phyloP scores from a whole-genome alignment of 2,329 filamentous ascomycete genomes.

The Chrysoporthe cubensis region DNA sequence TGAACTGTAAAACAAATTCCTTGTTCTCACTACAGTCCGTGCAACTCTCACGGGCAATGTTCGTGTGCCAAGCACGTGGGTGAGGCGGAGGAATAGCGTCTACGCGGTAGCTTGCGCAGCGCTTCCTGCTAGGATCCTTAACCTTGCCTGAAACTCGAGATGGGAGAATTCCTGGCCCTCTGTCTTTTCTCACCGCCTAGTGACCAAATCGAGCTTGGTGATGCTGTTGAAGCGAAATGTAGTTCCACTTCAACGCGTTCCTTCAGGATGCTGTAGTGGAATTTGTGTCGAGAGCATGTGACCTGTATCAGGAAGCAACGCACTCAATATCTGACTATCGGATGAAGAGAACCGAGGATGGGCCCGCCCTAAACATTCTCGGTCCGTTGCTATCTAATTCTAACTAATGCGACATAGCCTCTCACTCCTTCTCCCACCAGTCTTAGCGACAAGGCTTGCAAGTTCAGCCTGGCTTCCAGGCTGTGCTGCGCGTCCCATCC shows the following conservation, averaged over 20 bases:
- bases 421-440: background rate
- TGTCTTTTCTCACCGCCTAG: background rate
- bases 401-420: background rate
- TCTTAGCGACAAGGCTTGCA: background rate
- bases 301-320: background rate
- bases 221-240: background rate
- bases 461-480: background rate
- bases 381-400: no score
- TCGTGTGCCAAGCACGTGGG: background rate
- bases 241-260: background rate
- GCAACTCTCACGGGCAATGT: background rate
- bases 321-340: background rate
- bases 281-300: background rate
- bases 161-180: no score
- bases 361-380: no score
- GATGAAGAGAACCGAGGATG: no score
- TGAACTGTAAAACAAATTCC: background rate
- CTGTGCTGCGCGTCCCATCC: background rate
- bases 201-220: background rate
- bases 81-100: background rate
- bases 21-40: background rate
- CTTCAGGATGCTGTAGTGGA: background rate
- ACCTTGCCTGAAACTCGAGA: background rate
- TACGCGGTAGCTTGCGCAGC: background rate
- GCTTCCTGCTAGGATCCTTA: background rate